Evolutionary conservation across 2,329 filamentous ascomycete genomes (phyloP).

Genomic region (Amylocarpus encephaloides): DNA sequence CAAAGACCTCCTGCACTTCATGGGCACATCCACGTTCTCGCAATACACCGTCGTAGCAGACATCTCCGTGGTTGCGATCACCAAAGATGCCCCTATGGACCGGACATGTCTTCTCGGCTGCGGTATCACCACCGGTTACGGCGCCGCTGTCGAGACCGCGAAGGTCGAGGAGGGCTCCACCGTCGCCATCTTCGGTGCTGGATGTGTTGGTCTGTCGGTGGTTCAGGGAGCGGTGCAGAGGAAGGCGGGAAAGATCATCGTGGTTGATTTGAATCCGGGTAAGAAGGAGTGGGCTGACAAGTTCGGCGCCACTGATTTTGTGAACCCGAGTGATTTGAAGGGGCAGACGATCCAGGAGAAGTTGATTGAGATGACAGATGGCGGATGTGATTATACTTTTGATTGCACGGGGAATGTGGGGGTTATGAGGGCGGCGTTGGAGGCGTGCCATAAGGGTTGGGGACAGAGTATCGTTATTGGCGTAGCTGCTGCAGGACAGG

Average conservation of each 20-base stretch:
- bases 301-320: conserved; percentile 94
- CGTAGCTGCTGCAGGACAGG: conserved; percentile 91
- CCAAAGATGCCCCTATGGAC: conserved; percentile 87
- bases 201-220: conserved; percentile 91
- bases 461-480: conserved; percentile 97
- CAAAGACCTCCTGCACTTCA: conserved; percentile 94
- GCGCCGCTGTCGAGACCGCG: conserved; percentile 88
- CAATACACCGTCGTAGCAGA: conserved; percentile 99
- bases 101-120: conserved; percentile 92
- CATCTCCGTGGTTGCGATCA: conserved; percentile 94
- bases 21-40: conserved; percentile 98
- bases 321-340: conserved; percentile 79
- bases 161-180: conserved; percentile 85
- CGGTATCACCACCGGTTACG: conserved; percentile 97
- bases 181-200: conserved; percentile 88
- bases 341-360: conserved; percentile 82
- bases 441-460: conserved; percentile 99
- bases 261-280: conserved; percentile 72
- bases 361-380: conserved; percentile 95
- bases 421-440: conserved; percentile 91
- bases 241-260: conserved; percentile 46
- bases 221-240: conserved; percentile 78
- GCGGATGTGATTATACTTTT: conserved; percentile 97
- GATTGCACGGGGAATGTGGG: conserved; percentile 97
- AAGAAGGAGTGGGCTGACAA: conserved; percentile 92